Evolutionary conservation across 2,329 filamentous ascomycete species (phyloP).

Genomic region (Delphinella strobiligena): DNA sequence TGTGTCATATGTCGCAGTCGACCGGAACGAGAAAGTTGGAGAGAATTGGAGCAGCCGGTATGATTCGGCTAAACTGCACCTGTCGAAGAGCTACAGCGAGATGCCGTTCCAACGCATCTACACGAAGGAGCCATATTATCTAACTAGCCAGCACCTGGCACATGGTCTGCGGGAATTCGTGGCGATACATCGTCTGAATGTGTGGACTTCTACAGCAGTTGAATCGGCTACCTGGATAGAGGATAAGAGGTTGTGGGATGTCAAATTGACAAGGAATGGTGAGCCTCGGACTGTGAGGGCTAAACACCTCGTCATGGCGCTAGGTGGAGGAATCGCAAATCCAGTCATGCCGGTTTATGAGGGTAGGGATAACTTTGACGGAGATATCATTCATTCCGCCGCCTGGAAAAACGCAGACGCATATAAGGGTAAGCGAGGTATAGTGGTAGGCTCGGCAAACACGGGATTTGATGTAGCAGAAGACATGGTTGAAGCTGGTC

Average conservation of each 20-base stretch:
- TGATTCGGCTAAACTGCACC: conserved; percentile 30
- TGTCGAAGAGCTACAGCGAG: conserved; percentile 28
- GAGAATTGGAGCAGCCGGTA: conserved; percentile 37
- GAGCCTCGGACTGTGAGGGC: conserved; percentile 8
- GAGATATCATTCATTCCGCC: conserved; percentile 24
- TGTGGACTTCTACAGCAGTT: conserved; percentile 26
- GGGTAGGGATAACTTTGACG: conserved; percentile 20
- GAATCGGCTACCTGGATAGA: conserved; percentile 28
- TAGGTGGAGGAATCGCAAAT: conserved; percentile 21
- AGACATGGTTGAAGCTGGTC: conserved; percentile 32
- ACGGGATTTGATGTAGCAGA: conserved; percentile 38
- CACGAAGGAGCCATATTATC: conserved; percentile 9
- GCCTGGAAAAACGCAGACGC: conserved; percentile 21
- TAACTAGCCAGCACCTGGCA: conserved; percentile 14
- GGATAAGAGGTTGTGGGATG: conserved; percentile 24
- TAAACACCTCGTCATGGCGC: conserved; percentile 22
- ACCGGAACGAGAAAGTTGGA: conserved; percentile 29
- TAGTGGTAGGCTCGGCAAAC: conserved; percentile 38
- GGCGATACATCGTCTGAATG: conserved; percentile 24
- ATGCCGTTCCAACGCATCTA: conserved; percentile 21
- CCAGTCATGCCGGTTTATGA: conserved; percentile 15
- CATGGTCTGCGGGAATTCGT: conserved; percentile 5
- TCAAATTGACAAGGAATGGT: conserved; percentile 7
- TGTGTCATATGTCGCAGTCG: conserved; percentile 32
- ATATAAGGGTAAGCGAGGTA: conserved; percentile 29